Conservation (phyloP, 768 basidiomycete genomes). For the Royoungia palumana region DNA sequence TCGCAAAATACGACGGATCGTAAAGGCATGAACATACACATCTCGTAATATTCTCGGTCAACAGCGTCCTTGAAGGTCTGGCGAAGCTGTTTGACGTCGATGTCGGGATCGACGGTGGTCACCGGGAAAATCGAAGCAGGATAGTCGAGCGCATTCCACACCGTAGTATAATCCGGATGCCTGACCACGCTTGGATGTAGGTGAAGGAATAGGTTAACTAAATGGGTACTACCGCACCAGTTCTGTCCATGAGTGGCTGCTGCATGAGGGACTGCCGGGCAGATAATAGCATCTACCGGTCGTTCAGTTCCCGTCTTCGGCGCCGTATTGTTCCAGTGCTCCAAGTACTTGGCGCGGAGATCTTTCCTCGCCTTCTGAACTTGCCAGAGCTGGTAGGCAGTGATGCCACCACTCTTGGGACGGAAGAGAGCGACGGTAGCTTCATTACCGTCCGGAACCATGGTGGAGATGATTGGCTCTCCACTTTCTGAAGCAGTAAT, state of each 20-base stretch:
- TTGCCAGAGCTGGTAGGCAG: constrained; percentile 70
- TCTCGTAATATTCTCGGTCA: constrained; percentile 50
- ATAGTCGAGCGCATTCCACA: constrained; percentile 69
- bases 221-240: constrained; percentile 35
- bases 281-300: constrained; percentile 73
- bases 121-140: constrained; percentile 62
- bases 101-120: constrained; percentile 48
- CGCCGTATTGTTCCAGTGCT: constrained; percentile 57
- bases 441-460: constrained; percentile 33
- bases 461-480: constrained; percentile 54
- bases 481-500: constrained; percentile 37
- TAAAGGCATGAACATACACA: constrained; percentile 42
- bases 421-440: constrained; percentile 20
- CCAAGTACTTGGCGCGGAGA: constrained; percentile 55
- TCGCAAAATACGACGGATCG: background rate
- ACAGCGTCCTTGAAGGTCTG: constrained; percentile 44
- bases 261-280: constrained; percentile 55
- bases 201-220: background rate
- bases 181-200: constrained; percentile 30
- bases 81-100: constrained; percentile 47
- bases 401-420: constrained; percentile 28
- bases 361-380: constrained; percentile 45
- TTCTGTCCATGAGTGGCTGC: constrained; percentile 64
- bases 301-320: constrained; percentile 59
- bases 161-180: constrained; percentile 49